phyloP scores from a whole-genome alignment of 768 basidiomycete genomes.

The Leccinum imitatum region DNA sequence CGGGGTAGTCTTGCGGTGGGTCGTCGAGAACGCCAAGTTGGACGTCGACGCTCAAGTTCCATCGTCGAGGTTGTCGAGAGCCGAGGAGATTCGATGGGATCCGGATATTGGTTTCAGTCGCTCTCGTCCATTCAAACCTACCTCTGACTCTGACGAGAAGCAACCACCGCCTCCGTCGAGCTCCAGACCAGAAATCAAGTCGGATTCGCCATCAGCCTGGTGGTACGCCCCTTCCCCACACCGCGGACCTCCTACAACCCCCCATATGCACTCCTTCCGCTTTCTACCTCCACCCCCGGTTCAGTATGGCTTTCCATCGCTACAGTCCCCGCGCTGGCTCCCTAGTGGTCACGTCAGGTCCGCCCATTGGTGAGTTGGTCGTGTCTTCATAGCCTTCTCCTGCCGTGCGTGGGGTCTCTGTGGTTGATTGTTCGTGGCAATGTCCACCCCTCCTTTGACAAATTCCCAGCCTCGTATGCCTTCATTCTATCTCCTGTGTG shows the following conservation, averaged over 20 bases:
- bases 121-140: background rate
- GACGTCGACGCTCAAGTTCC: too few relatives aligned
- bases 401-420: background rate
- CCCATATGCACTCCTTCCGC: slow-evolving; percentile 9
- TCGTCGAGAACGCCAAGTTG: background rate
- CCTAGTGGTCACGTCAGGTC: slow-evolving; percentile 10
- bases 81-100: slow-evolving; percentile 16
- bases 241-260: too few relatives aligned
- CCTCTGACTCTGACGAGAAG: slow-evolving; percentile 3
- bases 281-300: slow-evolving; percentile 11
- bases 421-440: slow-evolving; percentile 4
- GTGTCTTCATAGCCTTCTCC: slow-evolving; percentile 2
- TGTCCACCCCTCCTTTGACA: background rate
- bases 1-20: slow-evolving; percentile 12
- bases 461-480: background rate
- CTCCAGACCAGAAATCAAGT: slow-evolving; percentile 2
- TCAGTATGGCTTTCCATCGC: slow-evolving; percentile 8
- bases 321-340: slow-evolving; percentile 18
- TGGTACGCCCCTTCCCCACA: slow-evolving; percentile 11
- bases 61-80: too few relatives aligned
- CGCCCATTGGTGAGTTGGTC: too few relatives aligned
- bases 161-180: background rate
- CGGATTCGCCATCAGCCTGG: slow-evolving; percentile 13
- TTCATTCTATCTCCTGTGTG: background rate
- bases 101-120: slow-evolving; percentile 10